Evolutionary conservation across 1,284 basidiomycete genomes (phyloP).

Genomic region (Puccinia hordei): DNA sequence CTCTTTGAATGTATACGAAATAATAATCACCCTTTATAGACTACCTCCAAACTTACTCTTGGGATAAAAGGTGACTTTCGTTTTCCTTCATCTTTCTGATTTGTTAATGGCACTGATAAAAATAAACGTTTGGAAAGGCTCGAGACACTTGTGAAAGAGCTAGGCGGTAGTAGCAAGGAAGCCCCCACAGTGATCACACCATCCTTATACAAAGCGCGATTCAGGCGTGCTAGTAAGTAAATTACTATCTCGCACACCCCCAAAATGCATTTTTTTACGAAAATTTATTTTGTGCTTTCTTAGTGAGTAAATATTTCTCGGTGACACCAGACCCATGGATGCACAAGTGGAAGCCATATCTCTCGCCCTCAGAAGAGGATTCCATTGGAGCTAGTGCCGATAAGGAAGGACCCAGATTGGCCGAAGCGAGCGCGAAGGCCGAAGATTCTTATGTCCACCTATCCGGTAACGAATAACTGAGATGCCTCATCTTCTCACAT

Average conservation of each 20-base stretch:
- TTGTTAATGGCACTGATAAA: background rate
- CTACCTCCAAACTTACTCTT: constrained; percentile 50
- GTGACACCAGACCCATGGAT: constrained; percentile 50
- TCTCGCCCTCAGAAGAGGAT: constrained; percentile 42
- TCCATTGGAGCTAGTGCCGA: background rate
- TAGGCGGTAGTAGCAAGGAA: constrained; percentile 50
- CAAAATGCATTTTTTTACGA: background rate
- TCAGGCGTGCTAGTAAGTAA: constrained; percentile 50
- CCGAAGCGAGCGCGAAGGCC: constrained; percentile 26
- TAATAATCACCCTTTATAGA: constrained; percentile 17
- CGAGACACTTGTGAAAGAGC: constrained; percentile 50
- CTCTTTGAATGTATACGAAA: background rate
- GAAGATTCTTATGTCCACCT: constrained; percentile 47
- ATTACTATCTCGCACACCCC: background rate
- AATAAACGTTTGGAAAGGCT: constrained; percentile 27
- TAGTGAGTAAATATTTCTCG: constrained; percentile 47
- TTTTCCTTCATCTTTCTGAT: background rate
- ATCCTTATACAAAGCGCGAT: constrained; percentile 50
- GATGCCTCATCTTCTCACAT: background rate
- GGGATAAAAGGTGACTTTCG: constrained; percentile 46
- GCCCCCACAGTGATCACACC: constrained; percentile 50
- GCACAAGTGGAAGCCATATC: constrained; percentile 47
- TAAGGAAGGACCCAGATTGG: constrained; percentile 26
- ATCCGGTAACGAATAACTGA: constrained; percentile 23
- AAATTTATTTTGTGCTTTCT: background rate